A percentile compares a stretch with the other conserved stretches of the same genome.
phyloP scores from a whole-genome alignment of 306 rosid genomes.

The Ochetophila trinervis region DNA sequence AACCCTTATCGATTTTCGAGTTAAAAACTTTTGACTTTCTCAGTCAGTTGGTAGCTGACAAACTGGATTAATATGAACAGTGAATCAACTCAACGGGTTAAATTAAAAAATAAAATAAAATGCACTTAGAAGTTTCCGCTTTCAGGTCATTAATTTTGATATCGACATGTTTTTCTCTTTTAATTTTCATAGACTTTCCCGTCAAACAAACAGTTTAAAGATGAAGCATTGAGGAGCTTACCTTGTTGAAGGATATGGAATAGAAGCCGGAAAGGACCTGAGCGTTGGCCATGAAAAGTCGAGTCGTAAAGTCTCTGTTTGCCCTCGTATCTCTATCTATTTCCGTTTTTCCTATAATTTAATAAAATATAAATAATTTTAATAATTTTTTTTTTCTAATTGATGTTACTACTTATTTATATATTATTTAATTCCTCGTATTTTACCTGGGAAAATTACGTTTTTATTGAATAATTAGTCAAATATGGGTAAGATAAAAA shows the following conservation, averaged over 20 bases:
- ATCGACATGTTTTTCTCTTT: background rate
- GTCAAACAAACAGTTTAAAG: conserved; percentile 13
- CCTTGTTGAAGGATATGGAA: conserved; percentile 24
- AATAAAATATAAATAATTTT: too few relatives aligned
- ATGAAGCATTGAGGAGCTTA: background rate
- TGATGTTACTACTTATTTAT: too few relatives aligned
- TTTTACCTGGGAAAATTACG: too few relatives aligned
- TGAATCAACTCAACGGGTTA: background rate
- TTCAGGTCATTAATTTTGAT: background rate
- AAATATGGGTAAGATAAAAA: too few relatives aligned
- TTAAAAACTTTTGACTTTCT: too few relatives aligned
- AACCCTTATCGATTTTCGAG: too few relatives aligned
- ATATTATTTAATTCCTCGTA: too few relatives aligned
- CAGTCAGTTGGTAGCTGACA: background rate
- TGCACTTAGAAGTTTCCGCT: background rate
- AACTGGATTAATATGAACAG: background rate
- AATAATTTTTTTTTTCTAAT: too few relatives aligned
- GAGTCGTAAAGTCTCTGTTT: background rate
- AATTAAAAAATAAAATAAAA: too few relatives aligned
- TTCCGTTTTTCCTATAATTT: too few relatives aligned
- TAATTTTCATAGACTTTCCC: background rate
- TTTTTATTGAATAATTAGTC: too few relatives aligned
- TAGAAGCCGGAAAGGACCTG: conserved; percentile 18
- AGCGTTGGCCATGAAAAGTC: conserved; percentile 27
- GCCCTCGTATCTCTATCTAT: too few relatives aligned